Base-by-base conservation (phyloP, 2,329 filamentous ascomycete species). In the Esteya vermicola region DNA sequence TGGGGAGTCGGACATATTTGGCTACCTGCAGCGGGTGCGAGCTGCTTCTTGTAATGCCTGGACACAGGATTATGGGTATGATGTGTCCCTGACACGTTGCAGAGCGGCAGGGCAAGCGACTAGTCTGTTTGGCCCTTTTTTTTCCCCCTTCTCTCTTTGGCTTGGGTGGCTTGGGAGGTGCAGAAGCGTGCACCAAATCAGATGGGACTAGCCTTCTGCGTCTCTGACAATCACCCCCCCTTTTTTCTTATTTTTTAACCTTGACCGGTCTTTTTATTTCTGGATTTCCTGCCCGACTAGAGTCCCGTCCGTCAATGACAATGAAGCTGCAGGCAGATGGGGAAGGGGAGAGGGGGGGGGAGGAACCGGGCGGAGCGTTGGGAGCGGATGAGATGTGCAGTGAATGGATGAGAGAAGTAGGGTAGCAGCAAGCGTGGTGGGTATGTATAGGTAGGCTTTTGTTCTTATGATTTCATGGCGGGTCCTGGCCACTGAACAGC, bases 1-100 rank as follows among this genome's bases (percentile, higher is more conserved):
- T 64, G 72, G 70, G 65, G 72, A 75, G 64, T 75, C 83, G 72
- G 88, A 93, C 88, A 95, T 91, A 85, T 84, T 80, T 79, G 77
- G 77, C 71, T 74, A 71, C 67, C 67, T 74, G 71, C 70, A 75
- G 70, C 70, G 71, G 70, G 60, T 70, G 65, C 65, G 69, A 62
- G 67, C 70, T 72, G 70, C 63, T 67, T 71, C 66, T 67, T 64
- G 45, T 47, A 69, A 65, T 68, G 65, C 64, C 61, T 64, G 65
- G 64, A 64, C 60, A 73, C 70, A 72, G 65, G 63, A 61, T 55
- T 61, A 61, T 64, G 60, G 61, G 61, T 60, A 62, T 72, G 70
- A 74, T 72, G 70, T 73, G 69, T 72, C 60, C 67, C 62, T 62
- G 68, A 72, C 70, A 74, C 70, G 70, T 74, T 68, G 70, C 68